Conservation (phyloP, 2,329 filamentous ascomycete species). For the Penicillium sp. region DNA sequence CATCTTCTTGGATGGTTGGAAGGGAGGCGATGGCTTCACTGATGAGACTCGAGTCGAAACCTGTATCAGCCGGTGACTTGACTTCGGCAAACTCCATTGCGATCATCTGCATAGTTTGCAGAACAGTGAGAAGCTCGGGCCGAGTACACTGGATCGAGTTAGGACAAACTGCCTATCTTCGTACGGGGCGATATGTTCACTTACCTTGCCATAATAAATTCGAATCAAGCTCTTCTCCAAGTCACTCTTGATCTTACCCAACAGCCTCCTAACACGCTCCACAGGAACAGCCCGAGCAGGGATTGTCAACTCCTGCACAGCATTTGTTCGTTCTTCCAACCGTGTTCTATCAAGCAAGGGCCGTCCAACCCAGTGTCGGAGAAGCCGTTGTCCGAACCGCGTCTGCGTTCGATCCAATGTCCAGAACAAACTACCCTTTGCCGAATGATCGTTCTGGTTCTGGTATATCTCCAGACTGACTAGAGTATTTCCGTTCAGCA, state of each 20-base stretch:
- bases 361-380: conserved; percentile 93
- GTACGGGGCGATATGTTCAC: neutral
- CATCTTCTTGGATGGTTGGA: conserved; percentile 73
- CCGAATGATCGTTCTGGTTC: conserved; percentile 84
- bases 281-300: conserved; percentile 68
- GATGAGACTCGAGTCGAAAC: conserved; percentile 73
- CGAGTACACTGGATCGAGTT: conserved; percentile 66
- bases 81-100: conserved; percentile 74
- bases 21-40: conserved; percentile 73
- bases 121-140: conserved; percentile 79
- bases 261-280: conserved; percentile 73
- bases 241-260: conserved; percentile 75
- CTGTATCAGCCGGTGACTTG: conserved; percentile 66
- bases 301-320: conserved; percentile 83
- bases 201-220: conserved; percentile 89
- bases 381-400: conserved; percentile 80
- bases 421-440: conserved; percentile 93
- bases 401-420: conserved; percentile 91
- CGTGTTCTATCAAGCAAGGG: conserved; percentile 76
- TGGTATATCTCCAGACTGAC: conserved; percentile 95
- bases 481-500: conserved; percentile 91
- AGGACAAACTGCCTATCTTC: conserved; percentile 10
- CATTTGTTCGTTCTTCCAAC: conserved; percentile 77
- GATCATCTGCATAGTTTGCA: conserved; percentile 84
- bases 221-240: conserved; percentile 91